Conservation (phyloP, 2,329 filamentous ascomycete species). For the Sclerotinia nivalis region DNA sequence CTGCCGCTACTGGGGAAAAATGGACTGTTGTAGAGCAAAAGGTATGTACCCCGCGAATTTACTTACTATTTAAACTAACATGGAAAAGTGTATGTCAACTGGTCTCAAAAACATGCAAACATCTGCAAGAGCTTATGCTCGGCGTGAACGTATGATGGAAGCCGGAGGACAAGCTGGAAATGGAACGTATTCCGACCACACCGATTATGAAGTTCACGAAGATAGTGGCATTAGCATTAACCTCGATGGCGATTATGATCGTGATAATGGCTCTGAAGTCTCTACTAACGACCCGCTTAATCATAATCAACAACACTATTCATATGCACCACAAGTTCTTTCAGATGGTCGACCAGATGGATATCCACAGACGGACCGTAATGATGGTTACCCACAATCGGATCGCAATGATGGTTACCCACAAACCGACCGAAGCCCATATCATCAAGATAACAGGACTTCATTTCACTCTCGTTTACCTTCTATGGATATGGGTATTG, state of each 20-base stretch:
- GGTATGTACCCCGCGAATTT: slow-evolving; percentile 45
- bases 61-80: slow-evolving; percentile 23
- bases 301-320: slow-evolving; percentile 23
- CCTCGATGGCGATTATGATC: slow-evolving; percentile 46
- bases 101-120: slow-evolving; percentile 79
- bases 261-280: slow-evolving; percentile 28
- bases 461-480: slow-evolving; percentile 45
- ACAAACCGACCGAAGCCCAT: slow-evolving; percentile 4
- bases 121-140: slow-evolving; percentile 63
- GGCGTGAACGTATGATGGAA: slow-evolving; percentile 57
- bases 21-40: slow-evolving; percentile 70
- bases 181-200: slow-evolving; percentile 10
- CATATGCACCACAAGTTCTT: slow-evolving; percentile 21
- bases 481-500: slow-evolving; percentile 62
- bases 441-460: slow-evolving; percentile 8
- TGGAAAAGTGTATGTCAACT: slow-evolving; percentile 73
- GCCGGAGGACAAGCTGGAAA: slow-evolving; percentile 14
- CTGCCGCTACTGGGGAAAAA: slow-evolving; percentile 75
- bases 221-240: slow-evolving; percentile 71
- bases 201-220: slow-evolving; percentile 41
- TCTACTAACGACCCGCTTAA: slow-evolving; percentile 18
- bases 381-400: slow-evolving; percentile 16
- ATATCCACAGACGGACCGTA: slow-evolving; percentile 20
- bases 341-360: slow-evolving; percentile 19
- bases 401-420: slow-evolving; percentile 15